Evolutionary conservation across 2,329 filamentous ascomycete species (phyloP), one percentile per base, ranked within the genome.

Genomic region (Cordyceps cateniannulata): DNA sequence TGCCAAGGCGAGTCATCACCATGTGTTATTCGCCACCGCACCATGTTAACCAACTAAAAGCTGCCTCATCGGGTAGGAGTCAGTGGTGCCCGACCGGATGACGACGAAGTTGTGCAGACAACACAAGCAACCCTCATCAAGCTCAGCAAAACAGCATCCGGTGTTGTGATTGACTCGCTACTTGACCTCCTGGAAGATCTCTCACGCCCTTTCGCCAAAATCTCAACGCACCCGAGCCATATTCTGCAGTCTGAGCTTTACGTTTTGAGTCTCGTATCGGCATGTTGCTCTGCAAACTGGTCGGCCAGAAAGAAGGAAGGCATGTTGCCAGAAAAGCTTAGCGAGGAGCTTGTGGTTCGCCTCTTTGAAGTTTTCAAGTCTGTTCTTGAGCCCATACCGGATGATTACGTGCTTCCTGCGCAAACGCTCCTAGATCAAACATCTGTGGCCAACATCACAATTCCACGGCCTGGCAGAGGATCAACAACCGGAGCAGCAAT

Each of bases 221-320:
- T 83, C 59, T 71, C 78, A 50, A 72, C 75, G 24, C 84, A 86
- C 66, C 84, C 85, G 2, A 74, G 78, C 42, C 83, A 87, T 67
- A 77, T 89, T 56, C 73, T 88, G 35, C 77, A 84, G 51, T 88
- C 86, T 20, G 85, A 89, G 69, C 75, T 85, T 52, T 88, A 86
- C 66, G 75, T 88, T n/a, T 72, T 88, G 54, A 79, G 82, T 52
- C 75, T 89, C 47, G 77, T 85, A 40, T 83, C 85, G 68, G 85
- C 88, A 67, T 89, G 86, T 69, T 88, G 85, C 66, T 79, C 80
- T 55, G 80, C 81, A 58, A 80, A 86, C 68, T 88, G 85, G 85
- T 73, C 79, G 29, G 72, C 75, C 44, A 68, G 61, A 29, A 63
- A 64, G 20, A 44, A 52, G 12, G 62, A 63, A 3, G 61, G 32